Evolutionary conservation across 768 basidiomycete genomes (phyloP), one percentile per base, ranked within the genome.

Genomic region (Nidularia sp.): DNA sequence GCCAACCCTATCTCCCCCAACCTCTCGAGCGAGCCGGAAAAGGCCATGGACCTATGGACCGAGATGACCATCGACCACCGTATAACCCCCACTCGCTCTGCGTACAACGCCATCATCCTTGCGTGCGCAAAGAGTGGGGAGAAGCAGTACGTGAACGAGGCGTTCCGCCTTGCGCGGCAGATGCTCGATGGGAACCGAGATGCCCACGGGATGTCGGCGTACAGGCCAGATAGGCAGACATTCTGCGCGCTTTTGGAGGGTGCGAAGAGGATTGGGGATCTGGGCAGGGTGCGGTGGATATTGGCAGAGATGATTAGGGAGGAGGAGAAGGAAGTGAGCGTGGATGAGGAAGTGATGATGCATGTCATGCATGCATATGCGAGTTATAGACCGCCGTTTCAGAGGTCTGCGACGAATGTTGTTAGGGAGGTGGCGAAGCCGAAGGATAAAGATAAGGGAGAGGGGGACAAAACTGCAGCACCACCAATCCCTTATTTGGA

Each of bases 281-380:
- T 99, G 18, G 74, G 78, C 2, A 76, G 92, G 46, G 85, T 86
- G 25, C 75, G 95, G 58, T 98, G 94, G 95, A 86, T 98, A 53
- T 72, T 98, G 50, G 90, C 88, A 1, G 93, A 97, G 71, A 82
- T 93, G 69, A 77, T 90, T 25, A 73, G 72, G 42, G 68, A 71
- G 58, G 49, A 42, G 7, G 57, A 62, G 53, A 46, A 62, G 31
- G 66, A 70, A 22, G 62, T 65, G 13, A 66, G 64, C 13, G 70
- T 81, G 25, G 78, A 89, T 55, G 85, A 88, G 51, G 80, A 85
- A 56, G 71, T 88, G 42, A 85, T 97, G 85, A 77, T 79, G 61
- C 88, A 90, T 59, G 68, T 95, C 32, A 94, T 98, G 67, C 88
- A 95, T 67, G 77, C 91, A 0, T 97, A 98, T 69, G 84, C 91